Evolutionary conservation across 768 basidiomycete genomes (phyloP), one percentile per base, ranked within the genome.

Genomic region (Suillus luteus): DNA sequence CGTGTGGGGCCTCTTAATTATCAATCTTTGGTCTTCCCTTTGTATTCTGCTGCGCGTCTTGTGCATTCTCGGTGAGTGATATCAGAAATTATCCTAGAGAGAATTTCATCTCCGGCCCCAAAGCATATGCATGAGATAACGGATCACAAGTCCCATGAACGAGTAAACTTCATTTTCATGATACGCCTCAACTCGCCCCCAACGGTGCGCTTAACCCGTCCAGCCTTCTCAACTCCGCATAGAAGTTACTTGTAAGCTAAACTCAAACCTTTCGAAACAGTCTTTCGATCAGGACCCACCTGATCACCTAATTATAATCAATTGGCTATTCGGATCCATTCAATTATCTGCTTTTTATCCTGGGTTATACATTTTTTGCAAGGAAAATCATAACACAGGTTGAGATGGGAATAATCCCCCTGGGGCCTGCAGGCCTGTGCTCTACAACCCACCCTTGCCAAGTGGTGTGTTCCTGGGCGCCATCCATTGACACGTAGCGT

Each of bases 191-290:
- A 37, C 35, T 55, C 54, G 12, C 5, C n/a, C 12, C 19, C 43
- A 40, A 37, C 9, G 5, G 22, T 14, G 12, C 4, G 10, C 19
- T 4, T 22, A 37, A 4, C 55, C 15, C 14, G 17, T 22, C 22
- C 14, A 24, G 37, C 37, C 55, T 38, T 38, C 15, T 17, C 55
- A 57, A 57, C 22, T 38, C 37, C 55, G 55, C 55, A 55, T 11
- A 19, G 33, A 33, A 33, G 33, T 33, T 33, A 33, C 33, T 7
- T 33, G 33, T 35, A 7, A 35, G 27, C 31, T 40, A 57, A 57
- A 57, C 55, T 57, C 37, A 57, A 57, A 57, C 17, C 19, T 54
- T 54, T 54, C 52, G 52, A 54, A 54, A 54, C 19, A 6, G 51
- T 49, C 22, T 22, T 49, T 49, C 48, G 24, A 49, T 27, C 48